Conservation (phyloP, 106 monocot species). For the Acanthochlamys bracteata region DNA sequence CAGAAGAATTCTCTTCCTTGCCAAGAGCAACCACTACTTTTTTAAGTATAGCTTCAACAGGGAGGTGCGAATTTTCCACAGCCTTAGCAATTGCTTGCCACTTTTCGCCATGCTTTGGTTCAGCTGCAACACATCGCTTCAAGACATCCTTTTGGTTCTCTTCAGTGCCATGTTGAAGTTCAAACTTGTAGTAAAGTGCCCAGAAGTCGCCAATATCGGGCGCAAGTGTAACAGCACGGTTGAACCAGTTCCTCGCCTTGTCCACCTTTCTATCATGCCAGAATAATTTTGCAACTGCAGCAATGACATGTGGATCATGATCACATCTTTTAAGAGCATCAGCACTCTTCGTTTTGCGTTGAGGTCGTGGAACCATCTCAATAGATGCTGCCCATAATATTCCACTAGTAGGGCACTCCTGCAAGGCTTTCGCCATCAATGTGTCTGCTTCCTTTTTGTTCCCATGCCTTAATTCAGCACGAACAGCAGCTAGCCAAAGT, state of each 20-base stretch:
- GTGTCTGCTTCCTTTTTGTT: conserved; percentile 79
- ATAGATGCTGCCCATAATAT: conserved; percentile 90
- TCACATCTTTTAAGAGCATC: conserved; percentile 84
- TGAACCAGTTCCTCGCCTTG: conserved; percentile 89
- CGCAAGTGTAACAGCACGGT: conserved; percentile 79
- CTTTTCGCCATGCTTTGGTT: conserved; percentile 92
- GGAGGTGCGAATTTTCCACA: conserved; percentile 88
- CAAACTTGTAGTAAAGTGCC: conserved; percentile 90
- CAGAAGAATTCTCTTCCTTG: conserved; percentile 54
- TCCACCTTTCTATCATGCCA: conserved; percentile 96
- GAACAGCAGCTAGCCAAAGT: conserved; percentile 89
- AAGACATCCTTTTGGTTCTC: conserved; percentile 82
- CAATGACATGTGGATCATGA: conserved; percentile 87
- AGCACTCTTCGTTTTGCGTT: conserved; percentile 68
- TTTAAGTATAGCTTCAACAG: conserved; percentile 74
- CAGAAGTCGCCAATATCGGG: conserved; percentile 97
- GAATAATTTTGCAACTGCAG: conserved; percentile 81
- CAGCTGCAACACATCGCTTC: conserved; percentile 71
- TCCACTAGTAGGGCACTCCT: conserved; percentile 88
- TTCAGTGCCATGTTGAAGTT: conserved; percentile 84
- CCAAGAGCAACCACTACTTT: conserved; percentile 69
- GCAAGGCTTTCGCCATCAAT: conserved; percentile 90
- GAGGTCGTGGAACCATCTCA: conserved; percentile 84
- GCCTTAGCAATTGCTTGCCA: conserved; percentile 85
- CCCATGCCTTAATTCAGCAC: conserved; percentile 81